Conservation (phyloP, 495 filamentous ascomycete species). For the Penicillium fimorum region DNA sequence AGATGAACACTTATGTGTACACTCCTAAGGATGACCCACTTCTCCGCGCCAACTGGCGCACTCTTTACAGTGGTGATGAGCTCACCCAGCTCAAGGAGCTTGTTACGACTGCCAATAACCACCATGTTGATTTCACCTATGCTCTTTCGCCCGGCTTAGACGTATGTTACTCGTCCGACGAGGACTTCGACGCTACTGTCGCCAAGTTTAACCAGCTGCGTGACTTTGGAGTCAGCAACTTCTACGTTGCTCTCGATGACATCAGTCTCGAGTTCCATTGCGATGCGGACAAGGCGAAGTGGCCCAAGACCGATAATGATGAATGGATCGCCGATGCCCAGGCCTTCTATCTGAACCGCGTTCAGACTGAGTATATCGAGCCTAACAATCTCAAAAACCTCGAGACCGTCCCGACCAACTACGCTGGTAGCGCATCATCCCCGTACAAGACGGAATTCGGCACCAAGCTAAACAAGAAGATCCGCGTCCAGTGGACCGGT, state of each 20-base stretch:
- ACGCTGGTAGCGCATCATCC: slow-evolving; percentile 13
- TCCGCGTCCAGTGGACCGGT: slow-evolving; percentile 21
- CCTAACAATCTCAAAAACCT: slow-evolving; percentile 15
- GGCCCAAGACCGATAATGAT: not conserved
- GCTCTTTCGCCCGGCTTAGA: slow-evolving; percentile 18
- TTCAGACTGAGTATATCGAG: slow-evolving; percentile 14
- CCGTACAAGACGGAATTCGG: slow-evolving; percentile 22
- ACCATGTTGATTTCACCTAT: slow-evolving; percentile 20
- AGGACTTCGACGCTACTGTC: slow-evolving; percentile 15
- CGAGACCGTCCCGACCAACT: slow-evolving; percentile 18
- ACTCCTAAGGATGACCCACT: slow-evolving; percentile 20
- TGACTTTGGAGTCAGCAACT: slow-evolving; percentile 15
- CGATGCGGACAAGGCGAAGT: slow-evolving; percentile 13
- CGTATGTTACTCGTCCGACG: slow-evolving; percentile 13
- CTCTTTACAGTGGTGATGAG: slow-evolving; percentile 12
- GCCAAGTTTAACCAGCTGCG: slow-evolving; percentile 16
- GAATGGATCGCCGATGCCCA: slow-evolving; percentile 18
- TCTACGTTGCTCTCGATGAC: slow-evolving; percentile 20
- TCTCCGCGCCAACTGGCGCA: slow-evolving; percentile 19
- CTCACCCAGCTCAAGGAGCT: slow-evolving; percentile 16
- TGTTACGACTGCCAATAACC: slow-evolving; percentile 14
- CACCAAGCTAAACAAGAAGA: slow-evolving; percentile 17
- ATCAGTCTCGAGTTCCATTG: slow-evolving; percentile 16
- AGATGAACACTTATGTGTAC: slow-evolving; percentile 23
- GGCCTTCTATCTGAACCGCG: slow-evolving; percentile 18